Evolutionary conservation across 129 eudicot genomes (phyloP).

Genomic region (Kitagawia praeruptora): DNA sequence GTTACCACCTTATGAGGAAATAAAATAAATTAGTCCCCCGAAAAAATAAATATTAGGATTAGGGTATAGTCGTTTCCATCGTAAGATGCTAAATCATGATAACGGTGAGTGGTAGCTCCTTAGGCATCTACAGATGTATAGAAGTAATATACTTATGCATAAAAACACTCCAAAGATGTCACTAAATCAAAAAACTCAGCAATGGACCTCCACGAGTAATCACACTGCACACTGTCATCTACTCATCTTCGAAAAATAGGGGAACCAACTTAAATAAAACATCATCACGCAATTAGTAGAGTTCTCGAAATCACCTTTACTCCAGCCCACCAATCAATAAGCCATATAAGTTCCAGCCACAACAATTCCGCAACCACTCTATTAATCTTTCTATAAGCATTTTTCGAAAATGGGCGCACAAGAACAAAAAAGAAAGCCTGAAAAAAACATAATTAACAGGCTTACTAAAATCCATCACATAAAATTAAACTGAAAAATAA

Average conservation of each 20-base stretch:
- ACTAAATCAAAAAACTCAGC: neutral
- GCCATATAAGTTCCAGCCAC: constrained; percentile 93
- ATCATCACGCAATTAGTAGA: neutral
- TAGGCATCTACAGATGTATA: neutral
- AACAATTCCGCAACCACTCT: constrained; percentile 70
- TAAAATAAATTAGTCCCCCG: neutral
- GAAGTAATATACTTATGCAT: neutral
- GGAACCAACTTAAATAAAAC: neutral
- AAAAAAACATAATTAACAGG: neutral
- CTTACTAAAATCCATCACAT: neutral
- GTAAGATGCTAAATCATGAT: neutral
- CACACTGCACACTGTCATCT: neutral
- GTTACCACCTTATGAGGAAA: neutral
- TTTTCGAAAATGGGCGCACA: constrained; percentile 79
- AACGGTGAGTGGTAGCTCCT: neutral
- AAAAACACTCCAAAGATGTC: no score
- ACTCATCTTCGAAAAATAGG: neutral
- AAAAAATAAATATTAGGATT: neutral
- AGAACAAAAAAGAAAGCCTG: constrained; percentile 68
- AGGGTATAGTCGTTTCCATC: neutral
- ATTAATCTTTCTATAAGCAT: constrained; percentile 59
- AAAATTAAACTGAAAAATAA: neutral
- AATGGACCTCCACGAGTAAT: neutral
- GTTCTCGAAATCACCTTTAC: constrained; percentile 49
- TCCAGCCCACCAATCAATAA: constrained; percentile 96